These are phyloP conservation scores for Rosa lucieae DNA, from an alignment of 306 rosid species.

Conservation along the genomic window DNA sequence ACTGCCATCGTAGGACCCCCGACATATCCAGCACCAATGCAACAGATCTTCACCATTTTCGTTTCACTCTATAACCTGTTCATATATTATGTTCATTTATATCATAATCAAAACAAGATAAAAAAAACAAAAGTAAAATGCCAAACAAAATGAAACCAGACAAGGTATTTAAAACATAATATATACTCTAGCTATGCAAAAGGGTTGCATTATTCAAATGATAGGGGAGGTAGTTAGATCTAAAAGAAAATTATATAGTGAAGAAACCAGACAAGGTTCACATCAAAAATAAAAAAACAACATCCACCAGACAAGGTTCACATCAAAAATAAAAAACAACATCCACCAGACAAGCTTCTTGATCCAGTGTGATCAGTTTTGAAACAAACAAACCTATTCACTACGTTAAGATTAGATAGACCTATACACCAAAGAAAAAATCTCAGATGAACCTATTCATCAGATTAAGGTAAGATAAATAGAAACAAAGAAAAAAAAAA, in stretches of 20 bases:
- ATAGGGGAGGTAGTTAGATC: neutral
- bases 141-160: neutral
- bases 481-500: too few relatives aligned
- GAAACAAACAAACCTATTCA: neutral
- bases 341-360: neutral
- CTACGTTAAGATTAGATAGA: neutral
- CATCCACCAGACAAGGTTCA: neutral
- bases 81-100: too few relatives aligned
- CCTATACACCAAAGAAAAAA: neutral
- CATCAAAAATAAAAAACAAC: neutral
- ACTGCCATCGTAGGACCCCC: too few relatives aligned
- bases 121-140: slow-evolving; percentile 1
- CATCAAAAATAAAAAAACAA: neutral
- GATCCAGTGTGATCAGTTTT: neutral
- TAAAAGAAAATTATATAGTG: neutral
- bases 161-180: neutral
- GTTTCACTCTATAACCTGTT: too few relatives aligned
- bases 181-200: neutral
- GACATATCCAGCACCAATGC: too few relatives aligned
- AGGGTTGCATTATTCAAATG: neutral
- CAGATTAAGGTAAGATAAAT: too few relatives aligned
- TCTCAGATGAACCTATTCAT: too few relatives aligned
- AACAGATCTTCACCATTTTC: too few relatives aligned
- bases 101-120: too few relatives aligned
- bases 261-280: neutral